Base-by-base conservation (phyloP, 441 rosid genomes). In the Biscutella laevigata region DNA sequence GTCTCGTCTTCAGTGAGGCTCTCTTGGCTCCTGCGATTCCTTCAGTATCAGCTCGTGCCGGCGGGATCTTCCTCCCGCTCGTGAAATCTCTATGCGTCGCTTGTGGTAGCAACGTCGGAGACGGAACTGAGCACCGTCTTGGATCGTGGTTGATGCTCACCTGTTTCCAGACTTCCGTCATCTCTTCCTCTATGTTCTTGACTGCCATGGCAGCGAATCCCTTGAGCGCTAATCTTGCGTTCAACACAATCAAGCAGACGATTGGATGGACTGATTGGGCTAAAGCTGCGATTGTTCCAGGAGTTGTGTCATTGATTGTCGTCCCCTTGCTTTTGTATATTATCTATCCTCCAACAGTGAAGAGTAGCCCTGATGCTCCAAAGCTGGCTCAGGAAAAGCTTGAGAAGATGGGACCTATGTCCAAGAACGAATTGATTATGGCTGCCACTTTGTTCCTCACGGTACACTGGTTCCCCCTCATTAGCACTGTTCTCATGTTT, bases 251-350 rank as follows among this genome's bases (percentile, higher is more conserved):
- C 21, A 71, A 82, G 71, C 84, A 77, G 76, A 70, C 88, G 0
- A 75, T 92, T 64, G 96, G 94, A 29, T 92, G 98, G 98, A 92
- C 85, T 27, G 97, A 88, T 71, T 92, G 98, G 98, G 98, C 98
- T 9, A 86, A 77, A 74, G 98, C 97, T 5, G 98, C 98, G 0
- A 66, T 92, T 47, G 95, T 88, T 4, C 97, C 98, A 0, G 98
- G 98, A 13, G 17, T 92, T 40, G 82, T 78, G 22, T 88, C 96
- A 1, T 60, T 92, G 80, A 54, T 84, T 50, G 95, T 88, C 22
- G 96, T 92, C 8, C 98, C 98, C 5, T 62, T 82, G 55, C 48
- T 88, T 51, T 73, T 92, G 63, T 92, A 92, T 58, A 4, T 92
- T 21, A 59, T 92, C 29, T 92, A 88, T 58, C 98, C 98, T 4